Evolutionary conservation across 2,329 filamentous ascomycete species (phyloP), one percentile per base, ranked within the genome.

Genomic region (Microdochium trichocladiopsis): DNA sequence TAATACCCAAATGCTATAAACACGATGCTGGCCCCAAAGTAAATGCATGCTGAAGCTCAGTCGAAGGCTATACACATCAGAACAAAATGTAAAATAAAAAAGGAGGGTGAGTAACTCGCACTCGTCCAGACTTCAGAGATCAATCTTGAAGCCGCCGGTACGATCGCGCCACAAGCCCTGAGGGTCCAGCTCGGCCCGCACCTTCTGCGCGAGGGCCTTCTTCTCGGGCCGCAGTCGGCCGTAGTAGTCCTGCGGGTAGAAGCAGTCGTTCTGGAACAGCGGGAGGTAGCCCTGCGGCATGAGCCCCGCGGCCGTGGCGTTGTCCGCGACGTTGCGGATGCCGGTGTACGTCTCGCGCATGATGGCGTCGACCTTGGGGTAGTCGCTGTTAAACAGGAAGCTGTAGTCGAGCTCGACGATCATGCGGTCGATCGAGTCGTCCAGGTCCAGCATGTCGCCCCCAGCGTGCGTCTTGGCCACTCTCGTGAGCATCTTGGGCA

Each of bases 331-430:
- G 22, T 58, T 53, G 36, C 57, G 51, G 47, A 72, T 59, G 2
- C 69, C 69, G 11, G 53, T 52, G 48, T 72, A 72, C 16, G 68
- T 67, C 23, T 63, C 58, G 51, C 62, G 60, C 69, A 72, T 71
- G 11, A 64, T 63, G 14, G 49, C 43, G 50, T 72, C 69, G 48
- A 72, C 62, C 24, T 53, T 52, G 21, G 51, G 51, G 50, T 64
- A 64, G 51, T 71, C 65, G 0, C 49, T 23, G 47, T 61, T 58
- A 25, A 54, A 53, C 23, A 60, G 47, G 58, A 70, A 74, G 54
- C 66, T 70, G 57, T 72, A 74, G 58, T 73, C 71, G 31, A 74
- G 57, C 64, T 75, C 72, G 24, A 76, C 55, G 41, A 76, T 64
- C 54, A 75, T 64, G 24, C 69, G 65, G 57, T 75, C 68, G 28